These are phyloP conservation scores for Tetrahymena thermophila DNA, from an alignment of 73 alveolate species.

Conservation along the genomic window DNA sequence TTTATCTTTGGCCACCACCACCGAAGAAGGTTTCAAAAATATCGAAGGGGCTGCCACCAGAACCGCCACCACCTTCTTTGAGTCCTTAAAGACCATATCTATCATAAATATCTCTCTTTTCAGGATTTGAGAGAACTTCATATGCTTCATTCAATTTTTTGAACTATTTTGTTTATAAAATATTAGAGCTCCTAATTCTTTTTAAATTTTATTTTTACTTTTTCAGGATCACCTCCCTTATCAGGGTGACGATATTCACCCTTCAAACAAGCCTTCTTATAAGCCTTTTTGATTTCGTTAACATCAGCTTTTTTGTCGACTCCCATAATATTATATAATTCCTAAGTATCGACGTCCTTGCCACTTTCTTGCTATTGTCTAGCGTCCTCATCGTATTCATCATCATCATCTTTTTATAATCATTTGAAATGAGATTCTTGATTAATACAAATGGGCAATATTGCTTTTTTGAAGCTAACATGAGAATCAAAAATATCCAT, in stretches of 20 bases:
- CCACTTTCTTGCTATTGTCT: neutral
- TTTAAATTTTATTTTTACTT: neutral
- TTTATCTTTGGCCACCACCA: slow-evolving; percentile 69
- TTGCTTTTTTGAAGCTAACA: neutral
- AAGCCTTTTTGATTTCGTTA: slow-evolving; percentile 90
- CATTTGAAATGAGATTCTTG: neutral
- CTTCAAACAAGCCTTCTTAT: slow-evolving; percentile 66
- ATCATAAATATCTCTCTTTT: slow-evolving; percentile 94
- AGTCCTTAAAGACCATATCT: slow-evolving; percentile 95
- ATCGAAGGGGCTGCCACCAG: slow-evolving; percentile 67
- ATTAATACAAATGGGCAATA: neutral
- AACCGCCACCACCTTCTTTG: slow-evolving; percentile 85
- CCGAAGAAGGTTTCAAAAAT: slow-evolving; percentile 83
- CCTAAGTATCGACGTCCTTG: neutral
- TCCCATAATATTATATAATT: neutral
- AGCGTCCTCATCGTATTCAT: neutral
- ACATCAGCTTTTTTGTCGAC: neutral
- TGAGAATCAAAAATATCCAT: too few relatives aligned
- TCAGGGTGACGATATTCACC: slow-evolving; percentile 95
- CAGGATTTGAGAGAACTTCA: slow-evolving; percentile 85
- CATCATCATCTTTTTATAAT: neutral
- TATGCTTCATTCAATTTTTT: slow-evolving; percentile 87
- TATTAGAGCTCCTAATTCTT: neutral
- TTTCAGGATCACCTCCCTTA: slow-evolving; percentile 96
- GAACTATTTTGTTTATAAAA: slow-evolving; percentile 42